Percentiles rank a stretch among this genome's conserved stretches.
phyloP scores from a whole-genome alignment of 345 rosid species.

The Citrus unshiu region DNA sequence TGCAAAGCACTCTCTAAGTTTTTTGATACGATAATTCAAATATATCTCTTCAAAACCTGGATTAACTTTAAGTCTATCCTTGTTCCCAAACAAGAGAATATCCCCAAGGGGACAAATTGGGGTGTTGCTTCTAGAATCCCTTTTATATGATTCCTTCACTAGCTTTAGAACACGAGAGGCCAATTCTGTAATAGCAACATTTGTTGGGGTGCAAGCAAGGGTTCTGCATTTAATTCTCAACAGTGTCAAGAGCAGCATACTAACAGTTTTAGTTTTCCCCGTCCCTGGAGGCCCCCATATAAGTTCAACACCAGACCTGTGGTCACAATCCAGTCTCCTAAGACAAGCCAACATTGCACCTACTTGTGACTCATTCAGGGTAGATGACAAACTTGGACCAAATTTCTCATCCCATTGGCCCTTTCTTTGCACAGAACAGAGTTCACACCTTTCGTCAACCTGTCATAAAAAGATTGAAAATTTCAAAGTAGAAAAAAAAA shows the following conservation, averaged over 20 bases:
- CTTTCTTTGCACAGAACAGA: not conserved
- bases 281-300: not conserved
- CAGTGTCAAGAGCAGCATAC: not conserved
- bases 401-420: slow-evolving; percentile 1
- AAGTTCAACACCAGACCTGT: not conserved
- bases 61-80: not conserved
- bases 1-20: not conserved
- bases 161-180: not conserved
- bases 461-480: not conserved
- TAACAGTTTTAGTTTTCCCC: not conserved
- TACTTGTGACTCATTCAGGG: not conserved
- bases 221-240: not conserved
- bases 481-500: not conserved
- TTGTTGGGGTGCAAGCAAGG: not conserved
- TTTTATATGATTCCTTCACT: not conserved
- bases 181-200: not conserved
- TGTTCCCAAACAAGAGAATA: not conserved
- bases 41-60: not conserved
- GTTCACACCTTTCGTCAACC: not conserved
- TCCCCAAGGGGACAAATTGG: not conserved
- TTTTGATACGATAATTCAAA: not conserved
- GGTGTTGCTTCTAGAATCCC: not conserved
- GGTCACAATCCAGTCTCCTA: not conserved
- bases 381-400: not conserved
- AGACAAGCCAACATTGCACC: not conserved